Conservation (phyloP, 2,329 filamentous ascomycete species). For the Tolypocladium amazonense region DNA sequence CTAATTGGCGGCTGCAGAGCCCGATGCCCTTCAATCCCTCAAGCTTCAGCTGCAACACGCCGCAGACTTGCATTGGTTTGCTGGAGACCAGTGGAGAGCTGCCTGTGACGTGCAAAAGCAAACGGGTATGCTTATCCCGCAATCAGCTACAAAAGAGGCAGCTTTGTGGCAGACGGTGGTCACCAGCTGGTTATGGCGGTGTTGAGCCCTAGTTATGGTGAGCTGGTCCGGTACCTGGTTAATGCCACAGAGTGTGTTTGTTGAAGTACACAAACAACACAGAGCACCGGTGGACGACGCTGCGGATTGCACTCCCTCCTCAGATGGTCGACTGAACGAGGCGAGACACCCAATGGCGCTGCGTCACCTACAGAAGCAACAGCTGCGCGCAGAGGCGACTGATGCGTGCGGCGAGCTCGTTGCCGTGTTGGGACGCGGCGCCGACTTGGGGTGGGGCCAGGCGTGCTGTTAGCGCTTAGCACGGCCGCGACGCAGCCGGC, state of each 20-base stretch:
- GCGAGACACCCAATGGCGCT: not conserved
- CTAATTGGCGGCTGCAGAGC: too few species aligned
- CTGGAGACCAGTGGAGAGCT: not conserved
- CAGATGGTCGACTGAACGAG: not conserved
- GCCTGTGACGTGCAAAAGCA: not conserved
- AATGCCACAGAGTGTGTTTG: not conserved
- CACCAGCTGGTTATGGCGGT: not conserved
- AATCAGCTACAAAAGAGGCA: not conserved
- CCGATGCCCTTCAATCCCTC: too few species aligned
- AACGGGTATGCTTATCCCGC: not conserved
- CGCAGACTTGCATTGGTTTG: not conserved
- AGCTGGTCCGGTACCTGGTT: not conserved
- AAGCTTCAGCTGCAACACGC: not conserved
- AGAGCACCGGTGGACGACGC: not conserved
- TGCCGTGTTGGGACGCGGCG: not conserved
- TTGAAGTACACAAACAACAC: not conserved
- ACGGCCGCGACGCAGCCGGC: not conserved
- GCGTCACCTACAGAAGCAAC: not conserved
- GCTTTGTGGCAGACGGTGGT: not conserved
- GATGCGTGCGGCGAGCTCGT: not conserved
- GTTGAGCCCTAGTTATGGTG: not conserved
- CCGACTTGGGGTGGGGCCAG: not conserved
- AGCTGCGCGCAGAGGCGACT: not conserved
- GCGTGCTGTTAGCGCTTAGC: conserved; percentile 2
- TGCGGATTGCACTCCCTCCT: not conserved